Conservation (phyloP, 177 flowering plant species). For the Vitis hybrid region DNA sequence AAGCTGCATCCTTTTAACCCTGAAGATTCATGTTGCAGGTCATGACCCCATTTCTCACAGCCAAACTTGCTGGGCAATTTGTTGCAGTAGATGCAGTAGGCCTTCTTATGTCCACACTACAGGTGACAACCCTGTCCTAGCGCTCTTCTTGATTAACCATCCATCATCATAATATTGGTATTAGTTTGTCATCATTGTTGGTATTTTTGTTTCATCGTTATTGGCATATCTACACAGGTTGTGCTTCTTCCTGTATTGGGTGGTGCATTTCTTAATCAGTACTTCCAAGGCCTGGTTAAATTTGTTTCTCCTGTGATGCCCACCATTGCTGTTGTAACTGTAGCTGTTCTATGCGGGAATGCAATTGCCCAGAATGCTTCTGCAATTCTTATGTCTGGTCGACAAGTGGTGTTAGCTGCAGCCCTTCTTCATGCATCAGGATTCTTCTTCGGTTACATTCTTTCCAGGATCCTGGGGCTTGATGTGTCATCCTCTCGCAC, state of each 20-base stretch:
- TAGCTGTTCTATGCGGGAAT: conserved; percentile 76
- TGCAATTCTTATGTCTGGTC: conserved; percentile 73
- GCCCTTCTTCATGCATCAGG: conserved; percentile 77
- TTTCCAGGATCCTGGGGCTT: conserved; percentile 65
- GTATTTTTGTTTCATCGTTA: too few relatives aligned
- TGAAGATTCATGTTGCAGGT: conserved; percentile 38
- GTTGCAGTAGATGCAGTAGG: conserved; percentile 84
- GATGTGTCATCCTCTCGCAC: conserved; percentile 75
- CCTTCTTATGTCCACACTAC: conserved; percentile 72
- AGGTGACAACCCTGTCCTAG: conserved; percentile 35
- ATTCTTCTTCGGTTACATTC: conserved; percentile 80
- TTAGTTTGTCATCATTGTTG: too few relatives aligned
- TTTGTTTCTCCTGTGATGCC: conserved; percentile 87
- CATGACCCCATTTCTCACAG: conserved; percentile 87
- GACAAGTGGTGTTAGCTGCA: conserved; percentile 65
- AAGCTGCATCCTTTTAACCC: too few relatives aligned
- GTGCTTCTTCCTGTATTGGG: conserved; percentile 83
- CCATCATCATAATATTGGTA: too few relatives aligned
- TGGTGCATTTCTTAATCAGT: conserved; percentile 84
- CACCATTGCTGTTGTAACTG: conserved; percentile 72
- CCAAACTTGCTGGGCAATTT: conserved; percentile 87
- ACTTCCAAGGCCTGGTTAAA: conserved; percentile 63
- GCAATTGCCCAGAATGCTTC: conserved; percentile 84
- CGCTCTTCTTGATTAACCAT: background rate
- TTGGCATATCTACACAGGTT: conserved; percentile 41